Conservation (phyloP, 352 stramenopile genomes). For the Globisporangium acanthophoron region DNA sequence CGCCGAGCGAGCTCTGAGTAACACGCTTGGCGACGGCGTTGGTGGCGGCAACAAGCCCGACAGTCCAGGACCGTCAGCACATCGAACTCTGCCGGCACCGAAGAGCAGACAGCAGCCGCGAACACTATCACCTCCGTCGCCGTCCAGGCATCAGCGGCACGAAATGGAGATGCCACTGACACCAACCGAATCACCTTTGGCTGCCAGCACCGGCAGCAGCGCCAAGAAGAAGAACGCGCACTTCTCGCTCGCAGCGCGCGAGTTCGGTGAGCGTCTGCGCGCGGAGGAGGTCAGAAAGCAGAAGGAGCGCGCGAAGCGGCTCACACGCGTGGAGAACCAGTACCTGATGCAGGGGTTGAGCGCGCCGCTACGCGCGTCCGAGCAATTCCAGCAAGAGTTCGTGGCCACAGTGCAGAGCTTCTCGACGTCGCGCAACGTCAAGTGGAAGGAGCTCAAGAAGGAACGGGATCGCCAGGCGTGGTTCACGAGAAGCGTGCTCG, state of each 20-base stretch:
- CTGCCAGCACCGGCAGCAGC: background rate
- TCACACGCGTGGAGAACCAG: slow-evolving; percentile 40
- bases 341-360: slow-evolving; percentile 25
- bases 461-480: slow-evolving; percentile 34
- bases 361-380: slow-evolving; percentile 24
- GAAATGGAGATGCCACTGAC: background rate
- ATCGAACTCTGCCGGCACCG: background rate
- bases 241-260: slow-evolving; percentile 48
- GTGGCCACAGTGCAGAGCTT: slow-evolving; percentile 53
- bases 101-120: background rate
- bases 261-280: slow-evolving; percentile 37
- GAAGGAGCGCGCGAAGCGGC: slow-evolving; percentile 17
- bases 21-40: background rate
- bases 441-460: slow-evolving; percentile 46
- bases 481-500: slow-evolving; percentile 31
- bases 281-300: slow-evolving; percentile 37
- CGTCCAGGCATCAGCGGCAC: background rate
- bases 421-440: slow-evolving; percentile 24
- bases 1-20: slow-evolving; percentile 15
- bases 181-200: background rate
- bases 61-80: background rate
- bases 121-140: background rate
- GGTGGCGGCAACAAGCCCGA: background rate
- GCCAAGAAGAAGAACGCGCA: slow-evolving; percentile 25
- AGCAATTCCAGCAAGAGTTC: slow-evolving; percentile 62